Base-by-base conservation (phyloP, 106 monocot genomes). In the Cymbidium sinense region DNA sequence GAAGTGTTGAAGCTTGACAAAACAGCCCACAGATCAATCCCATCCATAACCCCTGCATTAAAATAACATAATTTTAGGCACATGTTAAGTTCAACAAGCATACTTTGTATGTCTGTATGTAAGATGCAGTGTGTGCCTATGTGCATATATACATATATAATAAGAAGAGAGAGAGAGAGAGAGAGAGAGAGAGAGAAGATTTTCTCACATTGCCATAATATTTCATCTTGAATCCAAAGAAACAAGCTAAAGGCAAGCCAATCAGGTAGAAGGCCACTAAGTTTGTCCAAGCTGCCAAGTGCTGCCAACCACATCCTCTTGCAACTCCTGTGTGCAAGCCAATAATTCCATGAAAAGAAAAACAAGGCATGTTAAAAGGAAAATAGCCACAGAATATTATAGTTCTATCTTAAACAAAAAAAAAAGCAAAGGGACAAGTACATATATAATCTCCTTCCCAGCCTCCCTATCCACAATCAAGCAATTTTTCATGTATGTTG, bases 281-380 rank as follows among this genome's bases (percentile, higher is more conserved):
- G 81, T 96, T 93, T 52, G 96, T 96, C 89, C 85, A 87, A 36
- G 93, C 96, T 34, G 93, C 93, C 73, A 96, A 79, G 75, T 93
- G 89, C 78, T 96, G 93, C 93, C 89, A 96, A 52, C 96, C 93
- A 79, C 93, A 91, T 37, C 96, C 96, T 82, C 96, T 93, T 27
- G 96, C 61, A n/a, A 93, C 96, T 43, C 96, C 90, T 91, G 20
- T n/a, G 7, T 5, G 36, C 6, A 43, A 27, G 27, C 30, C 18
- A 71, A 39, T 36, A 2, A 31, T 31, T 29, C 3, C 31, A 69
- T 17, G 69, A 15, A 69, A 18, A 13, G 4, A 13, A 4, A 34
- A 15, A 34, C 34, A 33, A 69, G 34, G 7, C n/a, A n/a, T 31
- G 33, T 8, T 27, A 25, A 10, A 11, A 25, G 6, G 27, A 15